These are phyloP conservation scores for Saccharomyces jurei DNA, from an alignment of 805 yeast species.

Conservation along the genomic window DNA sequence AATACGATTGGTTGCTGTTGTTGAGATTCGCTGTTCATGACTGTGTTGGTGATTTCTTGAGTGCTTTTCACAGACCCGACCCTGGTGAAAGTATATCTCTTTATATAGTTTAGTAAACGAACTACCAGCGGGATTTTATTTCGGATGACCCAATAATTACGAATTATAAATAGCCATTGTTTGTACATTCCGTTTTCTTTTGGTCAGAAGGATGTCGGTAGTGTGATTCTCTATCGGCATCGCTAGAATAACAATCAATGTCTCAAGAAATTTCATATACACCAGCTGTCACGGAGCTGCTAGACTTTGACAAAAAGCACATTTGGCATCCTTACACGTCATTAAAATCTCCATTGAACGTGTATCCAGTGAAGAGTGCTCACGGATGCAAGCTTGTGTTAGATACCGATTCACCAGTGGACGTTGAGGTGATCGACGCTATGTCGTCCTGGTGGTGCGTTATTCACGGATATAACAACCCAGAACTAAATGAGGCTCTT, in stretches of 20 bases:
- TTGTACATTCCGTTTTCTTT: background rate
- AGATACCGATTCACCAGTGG: slow-evolving; percentile 7
- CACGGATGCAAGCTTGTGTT: slow-evolving; percentile 16
- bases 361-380: slow-evolving; percentile 21
- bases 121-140: background rate
- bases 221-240: background rate
- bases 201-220: background rate
- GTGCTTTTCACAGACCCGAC: background rate
- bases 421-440: slow-evolving; percentile 19
- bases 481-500: slow-evolving; percentile 26
- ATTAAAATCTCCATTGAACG: slow-evolving; percentile 17
- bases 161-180: background rate
- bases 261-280: background rate
- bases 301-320: slow-evolving; percentile 20
- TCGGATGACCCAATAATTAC: background rate
- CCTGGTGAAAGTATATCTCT: background rate
- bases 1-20: slow-evolving; percentile 14
- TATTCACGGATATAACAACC: slow-evolving; percentile 27
- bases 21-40: background rate
- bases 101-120: background rate
- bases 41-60: background rate
- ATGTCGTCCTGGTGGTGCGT: slow-evolving; percentile 32
- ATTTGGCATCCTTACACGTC: slow-evolving; percentile 31
- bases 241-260: background rate
- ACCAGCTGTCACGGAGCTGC: slow-evolving; percentile 2